Base-by-base conservation (phyloP, 2,329 filamentous ascomycete genomes). In the Fusarium subglutinans region DNA sequence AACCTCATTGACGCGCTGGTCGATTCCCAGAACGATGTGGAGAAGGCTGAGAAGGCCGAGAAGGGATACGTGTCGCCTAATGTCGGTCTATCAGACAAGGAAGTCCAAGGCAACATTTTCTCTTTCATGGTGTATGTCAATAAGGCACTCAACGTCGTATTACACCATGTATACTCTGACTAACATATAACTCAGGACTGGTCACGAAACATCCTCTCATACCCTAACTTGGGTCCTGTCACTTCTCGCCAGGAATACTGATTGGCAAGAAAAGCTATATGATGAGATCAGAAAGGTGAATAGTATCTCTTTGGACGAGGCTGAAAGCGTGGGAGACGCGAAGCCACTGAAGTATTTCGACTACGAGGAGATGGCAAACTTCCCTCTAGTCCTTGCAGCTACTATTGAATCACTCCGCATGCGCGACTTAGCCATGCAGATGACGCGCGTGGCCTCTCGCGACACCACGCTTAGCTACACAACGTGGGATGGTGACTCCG, bases 131-230 rank as follows among this genome's bases (percentile, higher is more conserved):
- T 50, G 47, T 50, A 18, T 18, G 28, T 50, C 8, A 8, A 33
- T 10, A n/a, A 13, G 11, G 20, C 14, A 30, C 20, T 7, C 8
- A 1, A 1, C 11, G 6, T 5, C 6, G 2, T 4, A 28, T 28
- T 17, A 8, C 6, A 0, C 7, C 11, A 5, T 33, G 2, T 18
- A 7, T 13, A 9, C 5, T 9, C 8, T n/a, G 11, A 18, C 47
- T 50, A 10, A 50, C 28, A 33, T 8, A 50, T 12, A 17, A 18
- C 15, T n/a, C 47, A 50, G 47, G 12, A 50, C 47, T n/a, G 47
- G 47, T 50, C 47, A 50, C 8, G 47, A 50, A 18, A 50, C 47
- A n/a, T 50, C 47, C 5, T 50, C 47, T 18, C 47, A 50, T 18
- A 50, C 47, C 5, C 47, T 50, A 4, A 50, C 47, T 33, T 50